Base-by-base conservation (phyloP, 2,329 filamentous ascomycete genomes). In the Aspergillus viridinutans region DNA sequence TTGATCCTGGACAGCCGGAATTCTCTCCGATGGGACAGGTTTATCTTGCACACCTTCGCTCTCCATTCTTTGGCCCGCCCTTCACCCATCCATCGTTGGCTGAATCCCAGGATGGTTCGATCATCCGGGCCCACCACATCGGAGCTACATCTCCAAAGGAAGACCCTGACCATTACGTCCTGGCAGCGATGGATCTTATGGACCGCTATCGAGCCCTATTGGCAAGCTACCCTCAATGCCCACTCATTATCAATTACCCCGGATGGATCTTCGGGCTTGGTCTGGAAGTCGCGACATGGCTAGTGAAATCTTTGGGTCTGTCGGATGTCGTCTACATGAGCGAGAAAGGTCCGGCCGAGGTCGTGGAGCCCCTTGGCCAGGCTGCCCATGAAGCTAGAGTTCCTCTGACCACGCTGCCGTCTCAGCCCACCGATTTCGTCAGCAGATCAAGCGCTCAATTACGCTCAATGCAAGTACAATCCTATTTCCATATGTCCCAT, bases 1-100 rank as follows among this genome's bases (percentile, higher is more conserved):
- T 87, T 3, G 84, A 87, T 60, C 79, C 82, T 6, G 79, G 78
- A 7, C 81, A 84, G 62, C 83, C 84, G 10, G 84, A 86, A 64
- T 85, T 84, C 62, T 78, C 78, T 1, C 76, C 83, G 6, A 81
- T 82, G 58, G 84, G 85, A 2, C 81, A 84, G 54, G 71, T 87
- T 12, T 85, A 83, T 45, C 76, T 87, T 10, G 73, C 80, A 3
- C 76, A 82, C 52, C 68, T 86, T 14, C 72, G 71, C 23, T 69
- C 76, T 14, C 78, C 81, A 4, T 76, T 82, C 45, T 76, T 86
- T 45, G 83, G 83, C 0, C 83, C 84, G 17, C 74, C 81, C 2
- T 86, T 83, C 61, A 80, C 80, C 1, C 82, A 85, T 63, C 76
- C 80, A 4, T 71, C 62, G 32, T 45, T 73, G 20, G 51, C 76